Evolutionary conservation across 768 basidiomycete genomes (phyloP), one percentile per base, ranked within the genome.

Genomic region (Suillus variegatus): DNA sequence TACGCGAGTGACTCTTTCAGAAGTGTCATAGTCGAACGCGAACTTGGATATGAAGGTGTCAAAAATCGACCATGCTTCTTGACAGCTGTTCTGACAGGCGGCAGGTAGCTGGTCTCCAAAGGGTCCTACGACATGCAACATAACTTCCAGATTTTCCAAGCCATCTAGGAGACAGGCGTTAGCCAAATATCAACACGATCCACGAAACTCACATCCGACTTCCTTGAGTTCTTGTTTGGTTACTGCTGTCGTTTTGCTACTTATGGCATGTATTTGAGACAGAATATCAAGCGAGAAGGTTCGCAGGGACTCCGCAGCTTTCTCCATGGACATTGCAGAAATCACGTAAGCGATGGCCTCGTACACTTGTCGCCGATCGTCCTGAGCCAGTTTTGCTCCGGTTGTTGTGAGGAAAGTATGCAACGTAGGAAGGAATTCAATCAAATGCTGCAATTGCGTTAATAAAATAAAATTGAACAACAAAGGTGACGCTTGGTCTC

Each of bases 281-380:
- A 99, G 81, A 64, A 97, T 88, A 69, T 96, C 96, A 68, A 91
- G 79, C 38, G 92, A 87, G 75, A 99, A 99, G 16, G 89, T 88
- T 67, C 89, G 88, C 52, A 99, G 85, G 2, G 93, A 94, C 69
- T 88, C 86, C 0, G 95, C 93, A 13, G 94, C 94, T 66, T 88
- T 87, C 62, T 89, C 87, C 84, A 96, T 91, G 2, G 92, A 88
- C 95, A 99, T 98, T 0, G 90, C 92, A 57, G 91, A 92, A 64
- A 99, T 96, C 63, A 99, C 93, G 77, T 93, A 89, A 6, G 94
- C 95, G 69, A 99, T 95, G 16, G 96, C 97, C 74, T 97, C 95
- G 71, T 96, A 95, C 20, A 99, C 91, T 76, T 96, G 92, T 57
- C 93, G 85, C 71, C 88, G 87, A 76, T 99, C 97, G 51, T 95